phyloP scores from a whole-genome alignment of 1,284 basidiomycete species.

The Sanghuangporus weigelae region DNA sequence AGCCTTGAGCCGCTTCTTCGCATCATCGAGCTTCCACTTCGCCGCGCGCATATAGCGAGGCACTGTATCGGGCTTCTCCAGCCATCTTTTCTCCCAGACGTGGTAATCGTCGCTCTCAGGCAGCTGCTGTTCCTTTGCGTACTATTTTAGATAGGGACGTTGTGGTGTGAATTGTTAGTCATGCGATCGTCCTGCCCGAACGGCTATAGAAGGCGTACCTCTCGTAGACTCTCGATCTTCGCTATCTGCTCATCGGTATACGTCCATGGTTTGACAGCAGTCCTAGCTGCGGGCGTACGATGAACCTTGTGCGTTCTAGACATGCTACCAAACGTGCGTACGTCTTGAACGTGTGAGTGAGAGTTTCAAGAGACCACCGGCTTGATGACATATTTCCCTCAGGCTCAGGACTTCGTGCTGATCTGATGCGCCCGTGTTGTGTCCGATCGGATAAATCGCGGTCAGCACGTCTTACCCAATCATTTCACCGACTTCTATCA shows the following conservation, averaged over 20 bases:
- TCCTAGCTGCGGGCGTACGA: slow-evolving; percentile 38
- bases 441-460: neutral
- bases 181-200: neutral
- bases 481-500: neutral
- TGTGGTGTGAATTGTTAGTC: neutral
- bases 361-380: neutral
- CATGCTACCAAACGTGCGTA: slow-evolving; percentile 22
- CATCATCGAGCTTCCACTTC: slow-evolving; percentile 77
- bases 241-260: slow-evolving; percentile 61
- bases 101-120: slow-evolving; percentile 66
- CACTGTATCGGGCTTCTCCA: slow-evolving; percentile 67
- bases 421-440: neutral
- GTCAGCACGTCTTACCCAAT: neutral
- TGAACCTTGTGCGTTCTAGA: slow-evolving; percentile 40
- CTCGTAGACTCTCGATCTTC: slow-evolving; percentile 54
- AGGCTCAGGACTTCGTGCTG: neutral
- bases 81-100: slow-evolving; percentile 72
- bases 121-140: slow-evolving; percentile 55
- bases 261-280: slow-evolving; percentile 45
- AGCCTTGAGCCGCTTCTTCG: slow-evolving; percentile 67
- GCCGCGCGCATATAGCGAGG: slow-evolving; percentile 80
- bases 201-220: slow-evolving; percentile 39
- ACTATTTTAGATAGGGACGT: slow-evolving; percentile 37
- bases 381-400: too few species aligned
- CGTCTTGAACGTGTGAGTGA: neutral